Base-by-base conservation (phyloP, 495 filamentous ascomycete species). In the Hypoxylon perforatum region DNA sequence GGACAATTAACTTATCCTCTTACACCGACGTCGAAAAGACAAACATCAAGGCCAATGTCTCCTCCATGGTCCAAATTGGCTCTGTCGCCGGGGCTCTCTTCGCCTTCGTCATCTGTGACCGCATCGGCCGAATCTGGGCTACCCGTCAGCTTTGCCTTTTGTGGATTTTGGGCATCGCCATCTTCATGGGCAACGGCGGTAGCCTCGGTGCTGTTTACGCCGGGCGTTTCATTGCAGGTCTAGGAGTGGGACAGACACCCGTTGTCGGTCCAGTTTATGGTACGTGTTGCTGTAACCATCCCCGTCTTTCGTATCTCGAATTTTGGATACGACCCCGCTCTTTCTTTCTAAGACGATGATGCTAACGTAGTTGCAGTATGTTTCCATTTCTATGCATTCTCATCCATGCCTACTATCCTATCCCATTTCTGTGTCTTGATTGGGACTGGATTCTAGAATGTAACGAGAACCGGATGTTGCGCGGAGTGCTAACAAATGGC, bases 61-160 rank as follows among this genome's bases (percentile, higher is more conserved):
- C 89, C 0, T 78, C 88, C 12, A 91, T 91, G 89, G 89, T 91
- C 0, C 89, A 91, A 66, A 85, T 91, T 54, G 89, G 89, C 8
- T 86, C 83, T 19, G 86, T 91, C 9, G 86, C 78, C 4, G 89
- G 89, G 14, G 87, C 87, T 30, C 78, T 89, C 8, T 80, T 90
- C 79, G 88, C 88, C 7, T 91, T 91, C 75, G 64, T 87, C 11
- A 75, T 89, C 22, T 90, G 87, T 65, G 88, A 92, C 67, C 86
- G 84, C 52, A 85, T 91, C 60, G 88, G 88, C 21, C 86, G 89
- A 64, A 80, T 90, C 41, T 89, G 87, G 86, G 88, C 90, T 2
- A 91, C 90, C 4, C 82, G 88, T 3, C 83, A 86, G 61, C 82
- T 91, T 0, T 91, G 87, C 57, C 4, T 87, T 3, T 42, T 91